Conservation (phyloP, 2,329 filamentous ascomycete species). For the Beauveria sp. region DNA sequence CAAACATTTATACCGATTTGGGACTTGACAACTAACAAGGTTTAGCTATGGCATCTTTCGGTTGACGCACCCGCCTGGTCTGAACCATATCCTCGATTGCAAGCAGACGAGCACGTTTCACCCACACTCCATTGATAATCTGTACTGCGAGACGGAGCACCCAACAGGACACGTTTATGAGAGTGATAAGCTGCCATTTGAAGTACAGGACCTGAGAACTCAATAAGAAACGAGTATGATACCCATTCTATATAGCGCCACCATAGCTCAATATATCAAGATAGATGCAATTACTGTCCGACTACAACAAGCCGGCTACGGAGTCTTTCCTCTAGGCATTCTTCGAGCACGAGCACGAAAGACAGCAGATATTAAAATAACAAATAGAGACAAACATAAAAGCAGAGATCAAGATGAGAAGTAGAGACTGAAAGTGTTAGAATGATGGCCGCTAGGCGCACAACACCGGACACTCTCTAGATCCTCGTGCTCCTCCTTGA, state of each 20-base stretch:
- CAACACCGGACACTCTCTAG: too few species aligned
- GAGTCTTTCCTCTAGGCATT: too few species aligned
- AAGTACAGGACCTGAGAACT: slow-evolving; percentile 44
- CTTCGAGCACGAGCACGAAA: too few species aligned
- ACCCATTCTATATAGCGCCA: not conserved
- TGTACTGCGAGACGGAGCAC: slow-evolving; percentile 68
- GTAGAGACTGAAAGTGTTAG: too few species aligned
- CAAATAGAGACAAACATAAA: too few species aligned
- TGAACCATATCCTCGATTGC: slow-evolving; percentile 78
- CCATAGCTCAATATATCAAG: not conserved
- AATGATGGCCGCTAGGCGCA: too few species aligned
- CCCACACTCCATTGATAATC: slow-evolving; percentile 56
- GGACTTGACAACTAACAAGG: not conserved
- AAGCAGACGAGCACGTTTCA: slow-evolving; percentile 76
- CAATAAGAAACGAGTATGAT: not conserved
- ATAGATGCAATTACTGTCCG: not conserved
- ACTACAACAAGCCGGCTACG: too few species aligned
- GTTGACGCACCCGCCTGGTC: slow-evolving; percentile 83
- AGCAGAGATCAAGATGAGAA: too few species aligned
- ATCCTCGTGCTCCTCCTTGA: too few species aligned
- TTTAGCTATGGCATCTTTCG: slow-evolving; percentile 82
- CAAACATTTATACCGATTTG: not conserved
- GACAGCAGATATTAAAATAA: too few species aligned
- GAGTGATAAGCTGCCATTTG: slow-evolving; percentile 54
- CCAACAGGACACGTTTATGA: slow-evolving; percentile 64